A percentile compares a stretch with the other conserved stretches of the same genome.
Evolutionary conservation across 495 filamentous ascomycete genomes (phyloP).

Genomic region (Aspergillus olivimuriae): DNA sequence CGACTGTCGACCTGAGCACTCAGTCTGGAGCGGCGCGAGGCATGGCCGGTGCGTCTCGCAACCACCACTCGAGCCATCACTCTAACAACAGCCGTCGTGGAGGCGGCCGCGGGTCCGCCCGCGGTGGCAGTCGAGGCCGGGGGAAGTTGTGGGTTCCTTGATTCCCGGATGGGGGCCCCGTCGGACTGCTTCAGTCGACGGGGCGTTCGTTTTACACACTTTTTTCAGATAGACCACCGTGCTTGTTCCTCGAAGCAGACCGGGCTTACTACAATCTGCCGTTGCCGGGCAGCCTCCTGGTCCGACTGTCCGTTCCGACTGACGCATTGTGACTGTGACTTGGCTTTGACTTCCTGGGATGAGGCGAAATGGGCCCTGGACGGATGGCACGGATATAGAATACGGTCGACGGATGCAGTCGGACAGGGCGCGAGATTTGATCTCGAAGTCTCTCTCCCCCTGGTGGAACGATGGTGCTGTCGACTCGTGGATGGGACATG

Average conservation of each 20-base stretch:
- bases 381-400: slow-evolving; percentile 13
- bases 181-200: slow-evolving; percentile 17
- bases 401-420: slow-evolving; percentile 10
- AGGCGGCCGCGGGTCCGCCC: slow-evolving; percentile 22
- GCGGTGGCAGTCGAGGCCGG: slow-evolving; percentile 36
- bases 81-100: slow-evolving; percentile 28
- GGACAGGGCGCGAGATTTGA: slow-evolving; percentile 10
- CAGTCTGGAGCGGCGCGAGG: slow-evolving; percentile 34
- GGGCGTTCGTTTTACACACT: slow-evolving; percentile 15
- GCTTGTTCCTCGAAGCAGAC: slow-evolving; percentile 18
- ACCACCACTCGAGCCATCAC: slow-evolving; percentile 21
- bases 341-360: no score
- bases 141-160: slow-evolving; percentile 53
- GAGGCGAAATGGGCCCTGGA: slow-evolving; percentile 12
- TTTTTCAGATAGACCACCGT: slow-evolving; percentile 12
- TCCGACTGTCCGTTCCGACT: slow-evolving; percentile 14
- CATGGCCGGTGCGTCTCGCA: slow-evolving; percentile 32
- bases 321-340: slow-evolving; percentile 10
- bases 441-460: no score
- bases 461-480: no score
- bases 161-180: slow-evolving; percentile 18
- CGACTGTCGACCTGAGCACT: slow-evolving; percentile 32
- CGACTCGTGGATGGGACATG: slow-evolving; percentile 7
- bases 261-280: slow-evolving; percentile 11
- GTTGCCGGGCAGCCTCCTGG: slow-evolving; percentile 13